Percentiles rank a stretch among this genome's conserved stretches.
Conservation (phyloP, 2,329 filamentous ascomycete genomes). For the Laburnicola sp. region DNA sequence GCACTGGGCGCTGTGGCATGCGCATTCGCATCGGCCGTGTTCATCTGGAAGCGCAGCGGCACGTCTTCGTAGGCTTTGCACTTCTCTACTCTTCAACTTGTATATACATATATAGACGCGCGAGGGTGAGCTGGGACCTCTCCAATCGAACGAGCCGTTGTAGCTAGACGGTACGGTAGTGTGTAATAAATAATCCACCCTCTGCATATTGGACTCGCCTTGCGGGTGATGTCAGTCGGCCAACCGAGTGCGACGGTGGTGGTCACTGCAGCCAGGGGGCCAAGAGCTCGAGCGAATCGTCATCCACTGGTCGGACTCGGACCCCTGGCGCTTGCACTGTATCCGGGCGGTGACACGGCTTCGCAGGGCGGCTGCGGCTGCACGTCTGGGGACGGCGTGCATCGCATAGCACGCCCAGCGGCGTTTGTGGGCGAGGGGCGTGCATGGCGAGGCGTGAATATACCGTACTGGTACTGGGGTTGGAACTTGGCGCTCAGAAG, state of each 20-base stretch:
- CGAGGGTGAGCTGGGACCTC: constrained; percentile 1
- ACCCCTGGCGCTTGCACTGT: constrained; percentile 12
- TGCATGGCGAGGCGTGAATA: too few relatives aligned
- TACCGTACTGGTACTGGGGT: too few relatives aligned
- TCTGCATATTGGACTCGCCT: neutral
- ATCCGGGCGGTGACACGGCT: constrained; percentile 1
- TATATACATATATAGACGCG: neutral
- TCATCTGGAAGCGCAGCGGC: constrained; percentile 60
- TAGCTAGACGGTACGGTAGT: constrained; percentile 15
- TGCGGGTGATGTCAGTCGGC: neutral
- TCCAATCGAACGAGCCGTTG: neutral
- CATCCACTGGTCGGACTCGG: neutral
- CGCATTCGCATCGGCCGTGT: constrained; percentile 60
- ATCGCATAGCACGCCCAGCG: neutral
- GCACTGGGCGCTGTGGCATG: constrained; percentile 72
- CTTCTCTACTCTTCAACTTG: constrained; percentile 4
- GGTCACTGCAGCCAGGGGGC: neutral
- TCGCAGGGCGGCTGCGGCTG: constrained; percentile 8
- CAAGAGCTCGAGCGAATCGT: neutral
- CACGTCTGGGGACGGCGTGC: neutral
- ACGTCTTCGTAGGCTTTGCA: constrained; percentile 7
- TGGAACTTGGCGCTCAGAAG: too few relatives aligned
- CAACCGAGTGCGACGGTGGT: neutral
- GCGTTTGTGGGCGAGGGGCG: neutral
- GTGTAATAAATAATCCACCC: constrained; percentile 29